Percentiles rank a stretch among this genome's conserved stretches.
These are phyloP conservation scores for Hyaloscypha finlandica DNA, from an alignment of 495 filamentous ascomycete genomes.

Conservation along the genomic window DNA sequence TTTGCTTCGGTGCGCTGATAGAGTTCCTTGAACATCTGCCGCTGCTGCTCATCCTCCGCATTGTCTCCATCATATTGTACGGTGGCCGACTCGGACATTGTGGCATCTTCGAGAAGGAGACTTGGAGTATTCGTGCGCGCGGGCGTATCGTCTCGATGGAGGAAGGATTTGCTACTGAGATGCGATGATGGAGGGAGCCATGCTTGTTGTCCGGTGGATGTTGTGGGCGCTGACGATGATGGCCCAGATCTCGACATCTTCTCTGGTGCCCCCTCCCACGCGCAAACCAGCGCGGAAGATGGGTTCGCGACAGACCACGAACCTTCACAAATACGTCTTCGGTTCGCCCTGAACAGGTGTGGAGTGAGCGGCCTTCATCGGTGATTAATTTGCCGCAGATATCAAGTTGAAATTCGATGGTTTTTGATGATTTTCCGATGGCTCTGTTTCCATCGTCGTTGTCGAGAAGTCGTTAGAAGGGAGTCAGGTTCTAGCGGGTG, in stretches of 20 bases:
- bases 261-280: constrained; percentile 20
- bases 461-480: background rate
- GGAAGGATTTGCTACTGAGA: constrained; percentile 25
- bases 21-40: constrained; percentile 60
- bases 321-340: constrained; percentile 22
- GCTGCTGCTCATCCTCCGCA: constrained; percentile 65
- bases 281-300: constrained; percentile 25
- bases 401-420: constrained; percentile 25
- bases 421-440: constrained; percentile 24
- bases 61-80: constrained; percentile 34
- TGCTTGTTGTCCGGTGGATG: constrained; percentile 41
- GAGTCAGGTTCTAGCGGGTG: constrained; percentile 2
- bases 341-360: constrained; percentile 19
- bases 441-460: constrained; percentile 19
- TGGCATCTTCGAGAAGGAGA: constrained; percentile 29
- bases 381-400: constrained; percentile 22
- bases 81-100: constrained; percentile 32
- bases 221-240: constrained; percentile 42
- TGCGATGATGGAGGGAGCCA: constrained; percentile 44
- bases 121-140: constrained; percentile 32
- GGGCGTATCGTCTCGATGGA: constrained; percentile 26
- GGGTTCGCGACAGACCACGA: constrained; percentile 24
- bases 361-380: constrained; percentile 25
- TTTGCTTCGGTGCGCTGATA: constrained; percentile 61
- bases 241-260: constrained; percentile 27